Percentiles rank a stretch among this genome's conserved stretches.
These are phyloP conservation scores for Glonium stellatum DNA, from an alignment of 495 filamentous ascomycete genomes.

Conservation along the genomic window DNA sequence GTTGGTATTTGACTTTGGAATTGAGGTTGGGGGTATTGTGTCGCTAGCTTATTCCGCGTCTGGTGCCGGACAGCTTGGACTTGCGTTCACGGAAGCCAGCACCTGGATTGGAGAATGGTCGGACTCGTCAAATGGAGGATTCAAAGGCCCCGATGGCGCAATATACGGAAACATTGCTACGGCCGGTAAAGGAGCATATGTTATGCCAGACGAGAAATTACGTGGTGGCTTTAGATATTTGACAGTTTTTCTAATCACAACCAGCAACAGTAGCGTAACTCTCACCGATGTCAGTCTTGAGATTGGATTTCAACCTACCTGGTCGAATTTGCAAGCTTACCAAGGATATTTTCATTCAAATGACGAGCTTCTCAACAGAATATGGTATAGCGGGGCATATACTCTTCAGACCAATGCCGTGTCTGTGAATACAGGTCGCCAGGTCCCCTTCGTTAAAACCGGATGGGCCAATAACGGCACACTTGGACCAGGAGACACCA, in stretches of 20 bases:
- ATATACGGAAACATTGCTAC: constrained; percentile 47
- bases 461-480: constrained; percentile 54
- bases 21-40: constrained; percentile 52
- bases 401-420: constrained; percentile 47
- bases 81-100: constrained; percentile 58
- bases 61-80: constrained; percentile 44
- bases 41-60: constrained; percentile 45
- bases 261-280: constrained; percentile 34
- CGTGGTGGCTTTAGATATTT: constrained; percentile 58
- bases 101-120: constrained; percentile 56
- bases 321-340: constrained; percentile 55
- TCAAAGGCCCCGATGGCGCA: constrained; percentile 46
- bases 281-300: constrained; percentile 41
- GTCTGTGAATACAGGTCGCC: constrained; percentile 47
- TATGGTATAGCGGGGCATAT: constrained; percentile 36
- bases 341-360: constrained; percentile 57
- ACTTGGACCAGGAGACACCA: constrained; percentile 24
- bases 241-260: constrained; percentile 46
- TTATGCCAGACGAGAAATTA: constrained; percentile 47
- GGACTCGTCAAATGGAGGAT: constrained; percentile 52
- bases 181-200: constrained; percentile 41
- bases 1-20: constrained; percentile 53
- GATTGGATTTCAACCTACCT: constrained; percentile 56
- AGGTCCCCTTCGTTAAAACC: constrained; percentile 42
- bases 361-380: constrained; percentile 47